Evolutionary conservation across 2,329 filamentous ascomycete genomes (phyloP).

Genomic region (Phialemoniopsis sp.): DNA sequence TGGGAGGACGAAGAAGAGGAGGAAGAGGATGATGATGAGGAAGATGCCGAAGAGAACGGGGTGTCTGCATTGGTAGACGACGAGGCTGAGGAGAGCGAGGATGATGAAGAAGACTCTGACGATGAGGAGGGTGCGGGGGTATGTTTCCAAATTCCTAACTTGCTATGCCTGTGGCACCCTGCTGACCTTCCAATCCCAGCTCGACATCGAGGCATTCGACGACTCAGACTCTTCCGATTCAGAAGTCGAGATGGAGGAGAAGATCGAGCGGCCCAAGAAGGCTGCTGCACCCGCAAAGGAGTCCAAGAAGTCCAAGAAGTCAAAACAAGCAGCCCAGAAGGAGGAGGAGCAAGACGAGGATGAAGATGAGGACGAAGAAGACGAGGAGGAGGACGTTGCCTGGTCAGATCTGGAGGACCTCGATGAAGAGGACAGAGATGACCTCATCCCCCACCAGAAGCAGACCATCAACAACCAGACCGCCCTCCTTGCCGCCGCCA

Average conservation of each 20-base stretch:
- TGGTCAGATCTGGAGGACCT: conserved; percentile 81
- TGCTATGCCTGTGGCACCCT: background rate
- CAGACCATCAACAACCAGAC: conserved; percentile 97
- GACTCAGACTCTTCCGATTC: conserved; percentile 64
- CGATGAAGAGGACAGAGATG: conserved; percentile 70
- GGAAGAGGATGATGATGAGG: conserved; percentile 22
- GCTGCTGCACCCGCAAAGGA: conserved; percentile 35
- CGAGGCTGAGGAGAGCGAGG: conserved; percentile 27
- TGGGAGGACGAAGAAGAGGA: conserved; percentile 35
- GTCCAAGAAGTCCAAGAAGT: conserved; percentile 14
- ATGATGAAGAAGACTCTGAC: conserved; percentile 26
- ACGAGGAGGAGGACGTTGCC: conserved; percentile 79
- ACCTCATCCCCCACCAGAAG: conserved; percentile 84
- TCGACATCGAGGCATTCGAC: conserved; percentile 53
- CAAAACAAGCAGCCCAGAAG: conserved; percentile 14
- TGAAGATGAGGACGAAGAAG: conserved; percentile 57
- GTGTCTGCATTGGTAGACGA: conserved; percentile 11
- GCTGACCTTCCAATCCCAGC: conserved; percentile 20
- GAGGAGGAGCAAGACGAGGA: conserved; percentile 37
- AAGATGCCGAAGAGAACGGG: conserved; percentile 15
- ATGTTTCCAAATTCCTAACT: conserved; percentile 1
- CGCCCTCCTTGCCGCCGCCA: conserved; percentile 75
- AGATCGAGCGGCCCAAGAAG: conserved; percentile 46
- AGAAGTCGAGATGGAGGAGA: conserved; percentile 73
- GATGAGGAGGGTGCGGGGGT: conserved; percentile 17